These are phyloP conservation scores for Claviceps lovelessii DNA, from an alignment of 2,329 filamentous ascomycete genomes.

Conservation along the genomic window DNA sequence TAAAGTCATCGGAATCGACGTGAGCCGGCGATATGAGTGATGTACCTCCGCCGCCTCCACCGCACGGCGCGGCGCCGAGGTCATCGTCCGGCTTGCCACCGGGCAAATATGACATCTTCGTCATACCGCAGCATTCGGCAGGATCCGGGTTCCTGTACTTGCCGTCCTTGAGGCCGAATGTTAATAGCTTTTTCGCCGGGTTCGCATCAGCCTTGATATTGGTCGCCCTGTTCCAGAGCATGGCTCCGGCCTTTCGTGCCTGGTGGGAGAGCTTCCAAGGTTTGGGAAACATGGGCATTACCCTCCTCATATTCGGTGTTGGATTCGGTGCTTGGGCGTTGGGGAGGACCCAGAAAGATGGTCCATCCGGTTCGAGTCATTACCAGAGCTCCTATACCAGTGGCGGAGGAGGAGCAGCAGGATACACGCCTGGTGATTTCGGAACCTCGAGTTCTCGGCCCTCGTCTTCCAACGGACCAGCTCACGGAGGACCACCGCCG, in stretches of 20 bases:
- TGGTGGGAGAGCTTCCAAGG: conserved; percentile 62
- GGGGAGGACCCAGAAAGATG: conserved; percentile 24
- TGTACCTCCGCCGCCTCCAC: conserved; percentile 65
- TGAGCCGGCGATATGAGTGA: conserved; percentile 26
- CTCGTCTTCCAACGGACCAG: conserved; percentile 16
- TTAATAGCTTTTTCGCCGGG: conserved; percentile 83
- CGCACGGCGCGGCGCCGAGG: conserved; percentile 67
- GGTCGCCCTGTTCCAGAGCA: conserved; percentile 56
- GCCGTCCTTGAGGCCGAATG: conserved; percentile 72
- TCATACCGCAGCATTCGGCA: conserved; percentile 82
- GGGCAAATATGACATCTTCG: conserved; percentile 94
- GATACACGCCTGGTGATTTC: conserved; percentile 15
- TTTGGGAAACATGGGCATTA: conserved; percentile 58
- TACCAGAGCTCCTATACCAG: conserved; percentile 11
- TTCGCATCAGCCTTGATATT: conserved; percentile 62
- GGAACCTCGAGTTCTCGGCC: conserved; percentile 16
- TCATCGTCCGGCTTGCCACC: conserved; percentile 56
- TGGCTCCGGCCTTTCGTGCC: conserved; percentile 57
- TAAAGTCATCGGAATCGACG: not conserved
- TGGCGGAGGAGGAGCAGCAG: conserved; percentile 8
- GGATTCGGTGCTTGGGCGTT: conserved; percentile 63
- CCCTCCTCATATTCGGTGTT: conserved; percentile 57
- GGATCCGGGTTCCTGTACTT: conserved; percentile 86
- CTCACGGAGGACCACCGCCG: conserved; percentile 13
- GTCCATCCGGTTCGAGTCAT: conserved; percentile 7